These are phyloP conservation scores for Parmelia sp. DNA, from an alignment of 495 filamentous ascomycete genomes.

Conservation along the genomic window DNA sequence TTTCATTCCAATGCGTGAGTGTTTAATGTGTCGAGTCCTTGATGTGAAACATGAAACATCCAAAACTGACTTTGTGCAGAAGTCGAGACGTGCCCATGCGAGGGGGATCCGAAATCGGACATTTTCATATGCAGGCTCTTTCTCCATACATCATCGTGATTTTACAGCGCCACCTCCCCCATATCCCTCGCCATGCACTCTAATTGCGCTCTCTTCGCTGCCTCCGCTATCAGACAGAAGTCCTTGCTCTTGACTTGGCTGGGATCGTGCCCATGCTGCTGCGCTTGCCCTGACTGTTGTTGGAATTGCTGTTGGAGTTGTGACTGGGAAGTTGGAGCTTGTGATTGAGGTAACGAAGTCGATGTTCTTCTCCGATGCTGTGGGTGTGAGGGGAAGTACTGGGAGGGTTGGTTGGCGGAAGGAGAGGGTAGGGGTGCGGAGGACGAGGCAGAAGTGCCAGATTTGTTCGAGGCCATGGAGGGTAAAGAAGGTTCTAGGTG, in stretches of 20 bases:
- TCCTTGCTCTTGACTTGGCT: constrained; percentile 35
- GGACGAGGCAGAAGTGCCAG: constrained; percentile 7
- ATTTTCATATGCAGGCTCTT: not conserved
- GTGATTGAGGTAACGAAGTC: constrained; percentile 4
- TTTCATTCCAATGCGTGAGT: no score
- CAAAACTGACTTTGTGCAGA: not conserved
- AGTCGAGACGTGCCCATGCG: not conserved
- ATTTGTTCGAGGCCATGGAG: constrained; percentile 9
- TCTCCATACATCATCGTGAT: not conserved
- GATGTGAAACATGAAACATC: not conserved
- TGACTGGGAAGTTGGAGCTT: constrained; percentile 9
- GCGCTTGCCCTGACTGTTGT: constrained; percentile 10
- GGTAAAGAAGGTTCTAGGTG: not conserved
- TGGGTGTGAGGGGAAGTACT: constrained; percentile 17
- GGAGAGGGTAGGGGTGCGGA: constrained; percentile 15
- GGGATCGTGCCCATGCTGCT: constrained; percentile 8
- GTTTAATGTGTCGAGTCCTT: not conserved
- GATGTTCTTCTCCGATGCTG: constrained; percentile 9
- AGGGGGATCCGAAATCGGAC: not conserved
- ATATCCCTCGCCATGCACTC: constrained; percentile 80
- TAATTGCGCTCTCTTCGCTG: constrained; percentile 87
- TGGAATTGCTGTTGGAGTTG: constrained; percentile 14
- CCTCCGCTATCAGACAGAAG: constrained; percentile 86
- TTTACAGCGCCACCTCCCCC: constrained; percentile 45
- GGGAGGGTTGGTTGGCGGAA: constrained; percentile 21